These are phyloP conservation scores for Globisporangium ultimum DNA, from an alignment of 352 stramenopile genomes.

Conservation along the genomic window DNA sequence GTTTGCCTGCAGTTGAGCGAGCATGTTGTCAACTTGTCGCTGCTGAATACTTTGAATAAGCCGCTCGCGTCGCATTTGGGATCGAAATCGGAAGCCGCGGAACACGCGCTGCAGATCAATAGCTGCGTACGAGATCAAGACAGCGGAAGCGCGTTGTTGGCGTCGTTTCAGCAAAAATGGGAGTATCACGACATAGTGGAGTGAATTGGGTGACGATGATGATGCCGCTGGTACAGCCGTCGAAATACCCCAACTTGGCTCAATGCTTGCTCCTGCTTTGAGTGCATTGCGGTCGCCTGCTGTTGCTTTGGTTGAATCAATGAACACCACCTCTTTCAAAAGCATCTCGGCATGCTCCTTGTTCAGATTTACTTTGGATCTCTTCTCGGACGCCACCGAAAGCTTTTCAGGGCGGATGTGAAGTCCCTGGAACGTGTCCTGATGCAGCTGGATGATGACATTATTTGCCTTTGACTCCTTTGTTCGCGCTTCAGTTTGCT, in stretches of 20 bases:
- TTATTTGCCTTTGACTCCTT: too few species aligned
- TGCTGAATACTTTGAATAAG: slow-evolving; percentile 48
- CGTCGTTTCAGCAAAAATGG: slow-evolving; percentile 39
- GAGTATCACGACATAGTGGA: slow-evolving; percentile 34
- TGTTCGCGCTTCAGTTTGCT: too few species aligned
- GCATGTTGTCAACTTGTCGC: slow-evolving; percentile 39
- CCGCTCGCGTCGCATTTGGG: slow-evolving; percentile 34
- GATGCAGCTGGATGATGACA: slow-evolving; percentile 31
- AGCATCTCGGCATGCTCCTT: slow-evolving; percentile 45
- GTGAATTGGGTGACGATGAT: not conserved
- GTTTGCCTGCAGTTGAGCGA: slow-evolving; percentile 24
- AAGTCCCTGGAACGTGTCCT: slow-evolving; percentile 43
- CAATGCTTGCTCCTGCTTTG: too few species aligned
- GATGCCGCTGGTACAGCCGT: not conserved
- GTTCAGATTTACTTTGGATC: slow-evolving; percentile 33
- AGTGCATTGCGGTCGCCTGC: not conserved
- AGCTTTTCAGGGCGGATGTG: slow-evolving; percentile 34
- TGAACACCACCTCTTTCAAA: slow-evolving; percentile 43
- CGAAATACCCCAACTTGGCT: too few species aligned
- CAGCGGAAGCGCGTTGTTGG: slow-evolving; percentile 20
- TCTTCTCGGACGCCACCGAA: slow-evolving; percentile 27
- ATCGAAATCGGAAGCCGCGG: slow-evolving; percentile 57
- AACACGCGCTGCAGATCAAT: slow-evolving; percentile 49
- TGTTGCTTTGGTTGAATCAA: slow-evolving; percentile 18
- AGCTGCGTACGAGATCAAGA: slow-evolving; percentile 22